Conservation (phyloP, 1,284 basidiomycete genomes). For the Papiliotrema terrestris region DNA sequence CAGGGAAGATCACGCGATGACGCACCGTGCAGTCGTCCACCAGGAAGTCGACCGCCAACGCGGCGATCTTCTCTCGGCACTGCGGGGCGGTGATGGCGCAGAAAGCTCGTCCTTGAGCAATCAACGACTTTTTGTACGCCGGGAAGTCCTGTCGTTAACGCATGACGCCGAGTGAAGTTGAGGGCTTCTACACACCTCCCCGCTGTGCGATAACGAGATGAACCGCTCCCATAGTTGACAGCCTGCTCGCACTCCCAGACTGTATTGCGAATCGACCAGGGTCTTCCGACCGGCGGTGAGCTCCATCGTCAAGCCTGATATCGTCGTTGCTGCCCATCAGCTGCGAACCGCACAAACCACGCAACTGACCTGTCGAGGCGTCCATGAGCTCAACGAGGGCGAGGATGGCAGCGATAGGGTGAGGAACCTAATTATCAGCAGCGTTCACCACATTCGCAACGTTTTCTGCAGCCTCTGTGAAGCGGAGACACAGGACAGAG, state of each 20-base stretch:
- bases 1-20: constrained; percentile 11
- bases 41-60: constrained; percentile 85
- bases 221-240: constrained; percentile 50
- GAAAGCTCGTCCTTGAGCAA: constrained; percentile 45
- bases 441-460: no score
- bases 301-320: constrained; percentile 44
- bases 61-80: constrained; percentile 85
- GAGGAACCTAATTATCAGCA: constrained; percentile 27
- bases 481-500: no score
- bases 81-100: constrained; percentile 60
- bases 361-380: constrained; percentile 40
- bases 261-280: constrained; percentile 41
- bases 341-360: no score
- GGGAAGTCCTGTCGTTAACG: constrained; percentile 36
- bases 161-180: not conserved
- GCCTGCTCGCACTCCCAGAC: constrained; percentile 46
- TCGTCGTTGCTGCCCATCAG: constrained; percentile 36
- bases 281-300: constrained; percentile 34
- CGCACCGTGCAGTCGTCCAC: constrained; percentile 86
- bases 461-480: no score
- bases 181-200: constrained; percentile 27
- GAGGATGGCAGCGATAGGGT: constrained; percentile 50
- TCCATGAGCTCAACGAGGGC: constrained; percentile 48
- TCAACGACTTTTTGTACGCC: constrained; percentile 40
- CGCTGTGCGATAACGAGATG: constrained; percentile 33